Conservation (phyloP, 768 basidiomycete species). For the Mycena haematopus region DNA sequence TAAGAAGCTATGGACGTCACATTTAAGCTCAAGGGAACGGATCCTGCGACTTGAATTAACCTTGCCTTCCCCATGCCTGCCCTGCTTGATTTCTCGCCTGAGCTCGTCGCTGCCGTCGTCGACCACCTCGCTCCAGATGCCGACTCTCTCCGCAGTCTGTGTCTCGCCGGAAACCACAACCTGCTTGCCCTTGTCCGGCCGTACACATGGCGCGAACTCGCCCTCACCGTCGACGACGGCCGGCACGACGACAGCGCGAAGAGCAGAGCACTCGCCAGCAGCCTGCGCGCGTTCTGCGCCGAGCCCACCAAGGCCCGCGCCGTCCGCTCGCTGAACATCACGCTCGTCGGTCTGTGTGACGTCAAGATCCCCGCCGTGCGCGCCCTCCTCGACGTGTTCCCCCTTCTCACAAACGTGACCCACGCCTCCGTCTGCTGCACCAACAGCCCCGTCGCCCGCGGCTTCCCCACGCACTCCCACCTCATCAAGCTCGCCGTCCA, state of each 20-base stretch:
- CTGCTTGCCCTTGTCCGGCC: slow-evolving; percentile 4
- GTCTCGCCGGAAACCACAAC: slow-evolving; percentile 11
- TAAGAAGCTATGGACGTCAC: no score
- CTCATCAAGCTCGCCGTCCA: neutral
- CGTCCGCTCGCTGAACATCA: slow-evolving; percentile 10
- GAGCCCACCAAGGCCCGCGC: neutral
- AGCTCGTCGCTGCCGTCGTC: neutral
- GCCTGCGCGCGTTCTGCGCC: neutral
- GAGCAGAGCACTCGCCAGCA: neutral
- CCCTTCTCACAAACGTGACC: slow-evolving; percentile 1
- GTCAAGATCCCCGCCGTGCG: neutral
- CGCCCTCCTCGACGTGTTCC: neutral
- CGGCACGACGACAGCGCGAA: neutral
- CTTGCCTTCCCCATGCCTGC: no score
- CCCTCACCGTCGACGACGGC: neutral
- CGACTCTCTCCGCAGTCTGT: neutral
- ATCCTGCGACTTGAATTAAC: no score
- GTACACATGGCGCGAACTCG: slow-evolving; percentile 9
- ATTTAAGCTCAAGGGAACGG: no score
- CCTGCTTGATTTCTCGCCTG: neutral
- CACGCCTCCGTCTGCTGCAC: neutral
- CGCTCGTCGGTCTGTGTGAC: neutral
- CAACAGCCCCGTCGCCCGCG: neutral
- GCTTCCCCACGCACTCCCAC: no score
- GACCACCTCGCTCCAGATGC: neutral